phyloP scores from a whole-genome alignment of 1,284 basidiomycete species.

The Cutaneotrichosporon arboriforme region DNA sequence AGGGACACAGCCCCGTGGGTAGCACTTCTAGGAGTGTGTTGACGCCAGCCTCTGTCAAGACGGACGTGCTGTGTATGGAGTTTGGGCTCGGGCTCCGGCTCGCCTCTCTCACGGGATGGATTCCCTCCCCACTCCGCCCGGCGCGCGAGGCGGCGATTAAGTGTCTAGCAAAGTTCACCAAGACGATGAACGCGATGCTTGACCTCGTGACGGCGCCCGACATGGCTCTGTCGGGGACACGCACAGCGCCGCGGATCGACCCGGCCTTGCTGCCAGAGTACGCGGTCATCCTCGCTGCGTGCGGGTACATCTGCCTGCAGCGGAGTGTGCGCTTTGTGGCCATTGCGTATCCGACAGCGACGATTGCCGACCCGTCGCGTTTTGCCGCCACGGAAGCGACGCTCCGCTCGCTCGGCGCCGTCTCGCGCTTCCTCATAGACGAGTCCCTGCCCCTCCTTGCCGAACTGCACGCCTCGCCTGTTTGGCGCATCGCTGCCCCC shows the following conservation, averaged over 20 bases:
- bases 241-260: not conserved
- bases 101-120: conserved; percentile 9
- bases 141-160: conserved; percentile 3
- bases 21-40: not conserved
- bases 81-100: conserved; percentile 11
- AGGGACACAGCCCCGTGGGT: conserved; percentile 1
- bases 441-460: not conserved
- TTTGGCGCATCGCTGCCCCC: no score
- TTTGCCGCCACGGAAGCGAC: conserved; percentile 4
- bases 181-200: conserved; percentile 6
- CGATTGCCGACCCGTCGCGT: not conserved
- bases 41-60: conserved; percentile 5
- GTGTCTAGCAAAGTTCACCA: conserved; percentile 4
- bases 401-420: not conserved
- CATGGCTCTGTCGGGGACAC: not conserved
- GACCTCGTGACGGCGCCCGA: conserved; percentile 2
- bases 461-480: not conserved
- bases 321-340: conserved; percentile 9
- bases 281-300: not conserved
- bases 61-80: conserved; percentile 9
- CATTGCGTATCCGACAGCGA: conserved; percentile 1
- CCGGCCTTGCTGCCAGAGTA: conserved; percentile 2
- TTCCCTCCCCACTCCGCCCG: conserved; percentile 11
- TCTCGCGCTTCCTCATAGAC: conserved; percentile 2
- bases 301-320: conserved; percentile 2